These are phyloP conservation scores for Fonsecaea nubica DNA, from an alignment of 2,329 filamentous ascomycete species.

Conservation along the genomic window DNA sequence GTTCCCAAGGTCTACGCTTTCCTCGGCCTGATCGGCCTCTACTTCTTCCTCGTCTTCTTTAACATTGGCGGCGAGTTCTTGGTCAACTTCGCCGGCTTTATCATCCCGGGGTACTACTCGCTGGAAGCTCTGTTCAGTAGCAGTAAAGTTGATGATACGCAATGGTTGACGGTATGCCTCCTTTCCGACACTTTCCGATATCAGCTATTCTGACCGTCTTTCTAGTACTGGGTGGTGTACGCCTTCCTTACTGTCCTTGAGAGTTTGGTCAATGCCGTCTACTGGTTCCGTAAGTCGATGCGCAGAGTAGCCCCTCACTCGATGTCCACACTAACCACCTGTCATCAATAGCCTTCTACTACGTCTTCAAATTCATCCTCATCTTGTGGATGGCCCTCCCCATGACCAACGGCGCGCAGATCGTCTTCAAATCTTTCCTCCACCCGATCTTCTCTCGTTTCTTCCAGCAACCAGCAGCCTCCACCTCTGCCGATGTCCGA, in stretches of 20 bases:
- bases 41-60: constrained; percentile 75
- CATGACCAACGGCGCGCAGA: constrained; percentile 92
- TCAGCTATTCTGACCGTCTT: constrained; percentile 34
- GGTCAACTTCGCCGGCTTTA: constrained; percentile 70
- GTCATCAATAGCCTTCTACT: constrained; percentile 81
- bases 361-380: constrained; percentile 98
- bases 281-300: constrained; percentile 66
- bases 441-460: constrained; percentile 90
- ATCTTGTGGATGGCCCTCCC: constrained; percentile 98
- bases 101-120: constrained; percentile 71
- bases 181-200: constrained; percentile 17
- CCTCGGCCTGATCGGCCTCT: constrained; percentile 68
- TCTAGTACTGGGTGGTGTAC: constrained; percentile 71
- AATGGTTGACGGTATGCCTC: constrained; percentile 66
- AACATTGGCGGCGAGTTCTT: constrained; percentile 73
- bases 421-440: constrained; percentile 96
- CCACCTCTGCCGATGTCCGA: constrained; percentile 79
- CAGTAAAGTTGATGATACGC: constrained; percentile 68
- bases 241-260: constrained; percentile 71
- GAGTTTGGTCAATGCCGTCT: constrained; percentile 69
- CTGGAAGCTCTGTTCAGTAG: constrained; percentile 67
- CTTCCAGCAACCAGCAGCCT: constrained; percentile 74
- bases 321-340: constrained; percentile 96
- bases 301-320: constrained; percentile 92
- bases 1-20: constrained; percentile 72